phyloP scores from a whole-genome alignment of 148 eudicot species.

The Chenopodium suecicum region DNA sequence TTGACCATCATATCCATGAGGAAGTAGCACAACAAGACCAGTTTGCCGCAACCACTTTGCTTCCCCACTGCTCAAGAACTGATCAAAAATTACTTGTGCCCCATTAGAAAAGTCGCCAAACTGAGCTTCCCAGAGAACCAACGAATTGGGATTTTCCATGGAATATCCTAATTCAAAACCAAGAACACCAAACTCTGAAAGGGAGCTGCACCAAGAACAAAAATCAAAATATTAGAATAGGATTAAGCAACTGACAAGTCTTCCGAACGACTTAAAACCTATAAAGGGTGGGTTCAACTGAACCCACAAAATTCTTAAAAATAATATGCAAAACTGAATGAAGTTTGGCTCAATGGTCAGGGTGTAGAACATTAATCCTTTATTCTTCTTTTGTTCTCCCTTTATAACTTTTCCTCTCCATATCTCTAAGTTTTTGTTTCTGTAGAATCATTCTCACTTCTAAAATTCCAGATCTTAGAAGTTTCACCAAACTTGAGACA shows the following conservation, averaged over 20 bases:
- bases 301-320: no score
- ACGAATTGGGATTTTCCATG: constrained; percentile 94
- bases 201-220: constrained; percentile 62
- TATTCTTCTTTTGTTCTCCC: no score
- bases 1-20: constrained; percentile 99
- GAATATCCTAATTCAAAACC: constrained; percentile 98
- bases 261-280: neutral
- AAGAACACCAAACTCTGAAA: constrained; percentile 93
- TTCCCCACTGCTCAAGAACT: constrained; percentile 94
- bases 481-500: no score
- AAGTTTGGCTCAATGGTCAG: no score
- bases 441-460: no score
- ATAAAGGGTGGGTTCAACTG: no score
- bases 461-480: no score
- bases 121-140: constrained; percentile 98
- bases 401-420: no score
- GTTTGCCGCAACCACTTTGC: constrained; percentile 92
- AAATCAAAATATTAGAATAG: neutral
- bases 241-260: neutral
- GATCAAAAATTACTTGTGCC: constrained; percentile 95
- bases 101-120: constrained; percentile 97
- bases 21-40: constrained; percentile 83
- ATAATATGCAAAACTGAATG: no score
- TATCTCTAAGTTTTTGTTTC: no score
- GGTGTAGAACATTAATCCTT: no score